These are phyloP conservation scores for Musa troglodytarum DNA, from an alignment of 176 grass and related monocot species.

Conservation along the genomic window DNA sequence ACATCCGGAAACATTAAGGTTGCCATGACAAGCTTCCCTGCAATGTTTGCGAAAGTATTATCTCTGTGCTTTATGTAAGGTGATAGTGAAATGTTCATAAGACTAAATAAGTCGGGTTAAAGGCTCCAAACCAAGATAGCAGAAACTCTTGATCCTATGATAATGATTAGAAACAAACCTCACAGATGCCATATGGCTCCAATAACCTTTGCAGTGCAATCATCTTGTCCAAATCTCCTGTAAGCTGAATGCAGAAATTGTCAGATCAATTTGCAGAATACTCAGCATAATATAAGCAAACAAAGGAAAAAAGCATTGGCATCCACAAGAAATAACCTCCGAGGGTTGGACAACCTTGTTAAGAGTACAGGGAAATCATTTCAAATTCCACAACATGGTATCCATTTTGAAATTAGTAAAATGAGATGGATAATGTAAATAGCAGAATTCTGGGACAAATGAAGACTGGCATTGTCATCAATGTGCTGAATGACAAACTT, in stretches of 20 bases:
- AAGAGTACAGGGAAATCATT: neutral
- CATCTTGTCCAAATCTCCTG: constrained; percentile 45
- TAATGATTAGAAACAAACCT: constrained; percentile 31
- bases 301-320: neutral
- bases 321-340: neutral
- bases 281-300: neutral
- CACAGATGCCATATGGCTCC: constrained; percentile 49
- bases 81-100: too few relatives aligned
- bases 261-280: neutral
- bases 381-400: neutral
- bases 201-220: constrained; percentile 43
- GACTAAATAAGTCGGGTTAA: too few relatives aligned
- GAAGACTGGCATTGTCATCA: too few relatives aligned
- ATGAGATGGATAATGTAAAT: too few relatives aligned
- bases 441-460: too few relatives aligned
- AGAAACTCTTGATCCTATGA: neutral
- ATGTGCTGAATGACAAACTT: too few relatives aligned
- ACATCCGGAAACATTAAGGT: too few relatives aligned
- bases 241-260: constrained; percentile 28
- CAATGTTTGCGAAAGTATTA: too few relatives aligned
- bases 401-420: too few relatives aligned
- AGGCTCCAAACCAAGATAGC: neutral
- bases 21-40: too few relatives aligned
- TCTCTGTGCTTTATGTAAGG: too few relatives aligned
- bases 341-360: neutral